These are phyloP conservation scores for Hypomontagnella monticulosa DNA, from an alignment of 495 filamentous ascomycete species.

Conservation along the genomic window DNA sequence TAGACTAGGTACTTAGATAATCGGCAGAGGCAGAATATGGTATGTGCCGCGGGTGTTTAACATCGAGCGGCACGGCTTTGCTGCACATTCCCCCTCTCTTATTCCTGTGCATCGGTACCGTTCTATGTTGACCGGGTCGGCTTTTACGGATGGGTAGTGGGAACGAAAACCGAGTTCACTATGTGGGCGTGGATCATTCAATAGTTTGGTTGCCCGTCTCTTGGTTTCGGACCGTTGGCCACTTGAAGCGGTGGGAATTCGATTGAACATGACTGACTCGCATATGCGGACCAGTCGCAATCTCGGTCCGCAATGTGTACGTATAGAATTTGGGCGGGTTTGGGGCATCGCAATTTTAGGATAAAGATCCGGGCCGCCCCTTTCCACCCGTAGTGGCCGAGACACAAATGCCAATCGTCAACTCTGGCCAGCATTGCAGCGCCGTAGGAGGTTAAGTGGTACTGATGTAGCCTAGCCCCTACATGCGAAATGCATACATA, in stretches of 20 bases:
- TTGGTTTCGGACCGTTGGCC: slow-evolving; percentile 7
- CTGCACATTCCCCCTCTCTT: background rate
- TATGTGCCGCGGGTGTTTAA: background rate
- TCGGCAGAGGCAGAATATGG: background rate
- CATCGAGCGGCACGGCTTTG: background rate
- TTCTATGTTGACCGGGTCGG: background rate
- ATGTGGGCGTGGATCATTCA: background rate
- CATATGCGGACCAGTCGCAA: background rate
- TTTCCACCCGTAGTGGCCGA: slow-evolving; percentile 21
- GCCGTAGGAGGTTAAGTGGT: background rate
- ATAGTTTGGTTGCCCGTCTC: background rate
- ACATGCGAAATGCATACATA: no score
- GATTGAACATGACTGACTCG: background rate
- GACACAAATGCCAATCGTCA: background rate
- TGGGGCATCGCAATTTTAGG: slow-evolving; percentile 16
- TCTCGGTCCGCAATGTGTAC: slow-evolving; percentile 11
- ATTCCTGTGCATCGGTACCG: no score
- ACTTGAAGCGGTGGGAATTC: background rate
- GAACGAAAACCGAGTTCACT: background rate
- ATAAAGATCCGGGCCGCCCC: slow-evolving; percentile 27
- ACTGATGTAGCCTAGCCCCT: slow-evolving; percentile 5
- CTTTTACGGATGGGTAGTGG: background rate
- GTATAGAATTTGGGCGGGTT: slow-evolving; percentile 4
- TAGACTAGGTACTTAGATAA: background rate
- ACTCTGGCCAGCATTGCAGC: slow-evolving; percentile 5